Percentiles rank a stretch among this genome's conserved stretches.
These are phyloP conservation scores for Prunella vulgaris DNA, from an alignment of 257 asterid species.

Conservation along the genomic window DNA sequence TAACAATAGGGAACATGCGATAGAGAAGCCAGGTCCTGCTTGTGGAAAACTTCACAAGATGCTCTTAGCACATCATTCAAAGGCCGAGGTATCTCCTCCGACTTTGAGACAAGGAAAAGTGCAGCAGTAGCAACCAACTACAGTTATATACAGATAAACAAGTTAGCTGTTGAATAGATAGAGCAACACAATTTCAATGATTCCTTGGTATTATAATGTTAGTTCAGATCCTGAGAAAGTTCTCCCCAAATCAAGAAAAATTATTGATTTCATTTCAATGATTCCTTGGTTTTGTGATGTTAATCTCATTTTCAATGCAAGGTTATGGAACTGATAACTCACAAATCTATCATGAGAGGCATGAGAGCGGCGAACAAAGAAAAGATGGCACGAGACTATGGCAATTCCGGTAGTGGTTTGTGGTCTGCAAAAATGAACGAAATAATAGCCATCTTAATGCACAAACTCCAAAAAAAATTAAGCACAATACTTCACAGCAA, in stretches of 20 bases:
- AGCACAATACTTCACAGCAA: neutral
- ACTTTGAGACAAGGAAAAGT: conserved; percentile 83
- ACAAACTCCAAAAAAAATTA: too few relatives aligned
- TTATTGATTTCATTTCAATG: neutral
- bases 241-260: too few relatives aligned
- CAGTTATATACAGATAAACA: conserved; percentile 18
- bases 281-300: neutral
- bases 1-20: conserved; percentile 65
- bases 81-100: conserved; percentile 88
- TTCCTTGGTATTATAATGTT: too few relatives aligned
- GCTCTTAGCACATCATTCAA: conserved; percentile 69
- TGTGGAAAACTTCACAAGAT: too few relatives aligned
- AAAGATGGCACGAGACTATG: conserved; percentile 93
- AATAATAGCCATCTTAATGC: too few relatives aligned
- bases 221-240: too few relatives aligned
- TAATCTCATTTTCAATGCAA: neutral
- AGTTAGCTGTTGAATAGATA: conserved; percentile 19
- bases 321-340: conserved; percentile 28
- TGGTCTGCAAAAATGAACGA: too few relatives aligned
- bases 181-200: too few relatives aligned
- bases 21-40: conserved; percentile 64
- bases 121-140: conserved; percentile 95
- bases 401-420: conserved; percentile 93
- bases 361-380: conserved; percentile 85
- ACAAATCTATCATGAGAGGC: conserved; percentile 97